phyloP scores from a whole-genome alignment of 2,329 filamentous ascomycete species.

The Aspergillus fumigatus region DNA sequence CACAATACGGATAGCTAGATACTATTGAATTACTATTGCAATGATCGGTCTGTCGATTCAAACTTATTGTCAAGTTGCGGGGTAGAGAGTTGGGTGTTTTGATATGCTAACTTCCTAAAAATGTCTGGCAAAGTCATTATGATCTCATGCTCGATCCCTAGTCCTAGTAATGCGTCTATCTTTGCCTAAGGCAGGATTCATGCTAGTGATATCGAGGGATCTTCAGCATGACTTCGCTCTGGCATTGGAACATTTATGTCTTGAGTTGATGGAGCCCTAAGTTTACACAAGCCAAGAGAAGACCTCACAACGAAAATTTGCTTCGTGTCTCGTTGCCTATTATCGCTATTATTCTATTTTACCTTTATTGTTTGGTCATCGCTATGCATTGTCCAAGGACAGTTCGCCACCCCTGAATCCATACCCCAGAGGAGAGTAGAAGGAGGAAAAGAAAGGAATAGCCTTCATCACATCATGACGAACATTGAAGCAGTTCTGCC shows the following conservation, averaged over 20 bases:
- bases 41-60: background rate
- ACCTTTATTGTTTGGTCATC: background rate
- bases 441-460: background rate
- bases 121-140: background rate
- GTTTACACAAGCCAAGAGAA: background rate
- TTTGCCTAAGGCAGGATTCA: background rate
- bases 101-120: background rate
- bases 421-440: background rate
- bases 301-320: constrained; percentile 6
- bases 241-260: background rate
- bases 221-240: background rate
- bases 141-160: background rate
- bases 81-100: background rate
- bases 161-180: background rate
- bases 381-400: background rate
- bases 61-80: background rate
- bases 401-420: background rate
- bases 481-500: background rate
- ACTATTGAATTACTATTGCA: background rate
- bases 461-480: background rate
- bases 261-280: background rate
- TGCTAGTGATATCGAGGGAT: background rate
- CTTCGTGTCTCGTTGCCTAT: background rate
- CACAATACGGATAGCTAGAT: background rate
- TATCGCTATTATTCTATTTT: background rate